Evolutionary conservation across 176 grass and related monocot genomes (phyloP).

Genomic region (Carex littledalei): DNA sequence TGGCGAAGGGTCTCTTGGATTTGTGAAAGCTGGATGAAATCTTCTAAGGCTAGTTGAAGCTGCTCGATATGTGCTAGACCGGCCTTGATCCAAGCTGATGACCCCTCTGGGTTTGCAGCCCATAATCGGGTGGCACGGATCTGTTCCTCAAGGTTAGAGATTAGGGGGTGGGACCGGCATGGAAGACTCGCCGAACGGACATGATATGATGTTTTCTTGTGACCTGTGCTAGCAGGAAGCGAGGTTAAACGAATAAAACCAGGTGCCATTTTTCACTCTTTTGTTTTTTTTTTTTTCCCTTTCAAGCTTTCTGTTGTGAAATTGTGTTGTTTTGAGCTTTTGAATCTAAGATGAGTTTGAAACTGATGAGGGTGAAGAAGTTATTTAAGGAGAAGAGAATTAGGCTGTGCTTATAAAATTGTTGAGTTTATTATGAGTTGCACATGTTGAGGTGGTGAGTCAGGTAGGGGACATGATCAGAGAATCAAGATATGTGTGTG

Average conservation of each 20-base stretch:
- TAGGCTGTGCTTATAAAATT: background rate
- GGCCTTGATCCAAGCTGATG: background rate
- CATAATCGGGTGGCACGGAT: constrained; percentile 22
- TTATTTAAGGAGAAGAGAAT: background rate
- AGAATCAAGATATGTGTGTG: background rate
- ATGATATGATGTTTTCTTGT: constrained; percentile 20
- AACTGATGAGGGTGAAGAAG: too few relatives aligned
- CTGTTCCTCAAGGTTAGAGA: constrained; percentile 35
- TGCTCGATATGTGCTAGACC: background rate
- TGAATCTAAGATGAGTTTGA: background rate
- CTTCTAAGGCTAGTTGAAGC: constrained; percentile 6
- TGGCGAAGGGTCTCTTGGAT: background rate
- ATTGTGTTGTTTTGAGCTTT: background rate
- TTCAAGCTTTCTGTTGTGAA: background rate
- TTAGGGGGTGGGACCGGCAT: constrained; percentile 35
- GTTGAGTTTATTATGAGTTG: background rate
- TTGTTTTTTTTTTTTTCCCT: constrained; percentile 37
- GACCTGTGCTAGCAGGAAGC: background rate
- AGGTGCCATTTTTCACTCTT: constrained; percentile 40
- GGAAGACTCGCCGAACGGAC: constrained; percentile 58
- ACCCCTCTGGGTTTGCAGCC: background rate
- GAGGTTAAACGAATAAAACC: constrained; percentile 61
- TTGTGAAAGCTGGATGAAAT: background rate
- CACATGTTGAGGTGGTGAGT: background rate
- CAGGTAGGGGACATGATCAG: constrained; percentile 35